Base-by-base conservation (phyloP, 2,329 filamentous ascomycete species). In the Curvularia spicifera region DNA sequence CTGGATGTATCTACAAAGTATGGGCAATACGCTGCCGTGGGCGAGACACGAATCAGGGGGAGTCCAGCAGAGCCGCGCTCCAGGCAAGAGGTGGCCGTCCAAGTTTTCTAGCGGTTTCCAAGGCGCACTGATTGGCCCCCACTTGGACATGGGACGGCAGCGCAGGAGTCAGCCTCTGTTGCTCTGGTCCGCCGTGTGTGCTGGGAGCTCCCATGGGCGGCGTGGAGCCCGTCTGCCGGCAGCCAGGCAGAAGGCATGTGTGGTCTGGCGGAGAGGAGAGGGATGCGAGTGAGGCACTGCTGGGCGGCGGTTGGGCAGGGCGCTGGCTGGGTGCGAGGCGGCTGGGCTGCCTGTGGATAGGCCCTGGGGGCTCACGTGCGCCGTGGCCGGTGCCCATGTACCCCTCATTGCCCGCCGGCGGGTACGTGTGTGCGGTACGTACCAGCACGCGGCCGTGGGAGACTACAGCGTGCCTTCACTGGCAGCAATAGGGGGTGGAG, bases 41-140 rank as follows among this genome's bases (percentile, higher is more conserved):
- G 62, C 56, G 64, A 61, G 65, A 63, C 64, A 69, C 67, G 70
- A 73, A 64, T 72, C 69, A 66, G 58, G 53, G 59, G 60, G 46
- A 35, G 6, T 26, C 24, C 52, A 48, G 42, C 57, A 52, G 39
- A 47, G 54, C 51, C 54, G 51, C 49, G 24, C 24, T 57, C 60
- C 55, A 49, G 56, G 62, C 61, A 53, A 18, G 46, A 58, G 54
- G 39, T 22, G 39, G 50, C 40, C 42, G 59, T 60, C 62, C 68
- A 68, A 64, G 69, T 65, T 70, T 73, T 75, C 71, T 71, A 72
- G 71, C 67, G 66, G 65, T 65, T 74, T 75, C 71, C 61, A 71
- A 49, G 56, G 44, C 5, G 55, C 53, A 51, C 52, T 72, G 71
- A 72, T 73, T 74, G 71, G 73, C 62, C 56, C 64, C 62, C 53